A percentile compares a stretch with the other conserved stretches of the same genome.
Evolutionary conservation across 345 rosid genomes (phyloP).

Genomic region (Salix caprea): DNA sequence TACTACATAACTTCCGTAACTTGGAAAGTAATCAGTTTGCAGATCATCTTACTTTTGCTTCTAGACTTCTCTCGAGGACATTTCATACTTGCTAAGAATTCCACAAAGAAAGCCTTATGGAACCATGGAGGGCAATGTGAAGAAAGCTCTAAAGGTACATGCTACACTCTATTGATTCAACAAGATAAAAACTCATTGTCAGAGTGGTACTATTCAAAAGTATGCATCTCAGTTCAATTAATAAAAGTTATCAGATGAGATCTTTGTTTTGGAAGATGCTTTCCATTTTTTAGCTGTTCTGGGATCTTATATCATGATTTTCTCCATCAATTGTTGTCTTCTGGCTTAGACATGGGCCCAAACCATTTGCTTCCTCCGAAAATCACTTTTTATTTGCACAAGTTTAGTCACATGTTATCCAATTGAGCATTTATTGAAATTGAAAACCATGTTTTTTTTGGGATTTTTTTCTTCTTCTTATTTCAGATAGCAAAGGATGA

Average conservation of each 20-base stretch:
- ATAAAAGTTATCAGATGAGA: background rate
- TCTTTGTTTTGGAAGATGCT: background rate
- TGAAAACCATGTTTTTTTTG: background rate
- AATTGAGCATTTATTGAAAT: too few relatives aligned
- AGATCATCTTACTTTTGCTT: constrained; percentile 14
- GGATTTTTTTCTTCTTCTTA: background rate
- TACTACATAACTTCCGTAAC: background rate
- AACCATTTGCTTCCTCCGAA: background rate
- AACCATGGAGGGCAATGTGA: constrained; percentile 92
- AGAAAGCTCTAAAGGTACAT: constrained; percentile 77
- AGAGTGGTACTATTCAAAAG: background rate
- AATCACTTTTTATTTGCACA: background rate
- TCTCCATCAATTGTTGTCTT: background rate
- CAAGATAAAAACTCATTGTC: background rate
- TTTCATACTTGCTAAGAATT: constrained; percentile 83
- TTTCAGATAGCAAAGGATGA: constrained; percentile 72
- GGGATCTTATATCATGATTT: background rate
- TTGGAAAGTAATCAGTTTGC: constrained; percentile 12
- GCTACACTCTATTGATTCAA: background rate
- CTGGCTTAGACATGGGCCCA: background rate
- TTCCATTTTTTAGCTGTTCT: background rate
- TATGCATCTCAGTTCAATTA: background rate
- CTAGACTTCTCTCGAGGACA: constrained; percentile 82
- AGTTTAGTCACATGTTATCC: background rate
- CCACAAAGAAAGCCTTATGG: constrained; percentile 97